Conservation (phyloP, 2,329 filamentous ascomycete genomes). For the Epichloe typhina region DNA sequence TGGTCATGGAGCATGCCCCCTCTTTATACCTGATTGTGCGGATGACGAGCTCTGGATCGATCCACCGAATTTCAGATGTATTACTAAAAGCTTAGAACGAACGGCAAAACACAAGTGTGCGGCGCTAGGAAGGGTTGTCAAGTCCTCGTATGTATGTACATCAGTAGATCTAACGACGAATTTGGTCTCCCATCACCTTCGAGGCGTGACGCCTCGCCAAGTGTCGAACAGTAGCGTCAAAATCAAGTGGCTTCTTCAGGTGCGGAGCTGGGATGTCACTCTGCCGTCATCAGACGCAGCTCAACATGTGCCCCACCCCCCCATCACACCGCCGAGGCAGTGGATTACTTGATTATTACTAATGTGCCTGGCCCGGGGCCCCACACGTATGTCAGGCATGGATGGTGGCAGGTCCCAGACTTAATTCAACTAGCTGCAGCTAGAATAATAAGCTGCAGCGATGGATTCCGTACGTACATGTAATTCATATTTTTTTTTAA, state of each 20-base stretch:
- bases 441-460: too few species aligned
- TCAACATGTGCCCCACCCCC: too few species aligned
- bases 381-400: background rate
- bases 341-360: conserved; percentile 1
- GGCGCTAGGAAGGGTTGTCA: background rate
- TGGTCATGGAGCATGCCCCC: too few species aligned
- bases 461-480: too few species aligned
- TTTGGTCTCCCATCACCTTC: background rate
- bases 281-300: too few species aligned
- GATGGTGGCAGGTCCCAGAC: too few species aligned
- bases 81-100: background rate
- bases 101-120: background rate
- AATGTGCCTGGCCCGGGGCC: background rate
- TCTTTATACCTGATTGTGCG: background rate
- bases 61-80: background rate
- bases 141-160: too few species aligned
- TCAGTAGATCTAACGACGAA: background rate
- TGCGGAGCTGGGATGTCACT: too few species aligned
- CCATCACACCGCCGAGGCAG: too few species aligned
- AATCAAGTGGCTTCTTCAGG: too few species aligned
- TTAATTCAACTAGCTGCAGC: too few species aligned
- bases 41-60: background rate
- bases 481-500: too few species aligned
- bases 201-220: background rate
- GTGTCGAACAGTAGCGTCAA: background rate